A percentile compares a stretch with the other conserved stretches of the same genome.
Evolutionary conservation across 441 rosid species (phyloP).

Genomic region (Daphne laureola): DNA sequence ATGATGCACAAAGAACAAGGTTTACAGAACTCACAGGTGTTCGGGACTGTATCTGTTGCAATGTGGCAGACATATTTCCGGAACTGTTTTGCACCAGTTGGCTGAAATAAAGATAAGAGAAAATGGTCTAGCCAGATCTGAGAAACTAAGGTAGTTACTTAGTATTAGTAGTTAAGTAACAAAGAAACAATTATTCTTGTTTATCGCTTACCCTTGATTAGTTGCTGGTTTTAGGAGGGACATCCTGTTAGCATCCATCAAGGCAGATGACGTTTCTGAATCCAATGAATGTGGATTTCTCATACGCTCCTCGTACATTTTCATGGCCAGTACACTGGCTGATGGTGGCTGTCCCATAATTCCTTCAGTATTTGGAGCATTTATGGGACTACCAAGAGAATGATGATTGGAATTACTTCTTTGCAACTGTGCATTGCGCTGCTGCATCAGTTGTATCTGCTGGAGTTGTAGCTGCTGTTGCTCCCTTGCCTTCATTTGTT

Average conservation of each 20-base stretch:
- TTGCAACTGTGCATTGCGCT: conserved; percentile 48
- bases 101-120: conserved; percentile 27
- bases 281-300: conserved; percentile 45
- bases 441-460: conserved; percentile 57
- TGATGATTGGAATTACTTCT: conserved; percentile 49
- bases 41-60: conserved; percentile 48
- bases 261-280: conserved; percentile 40
- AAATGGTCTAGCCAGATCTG: conserved; percentile 8
- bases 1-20: conserved; percentile 11
- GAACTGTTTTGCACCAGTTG: conserved; percentile 52
- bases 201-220: conserved; percentile 55
- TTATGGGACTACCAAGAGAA: conserved; percentile 35
- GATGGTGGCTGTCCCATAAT: conserved; percentile 48
- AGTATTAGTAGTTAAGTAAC: background rate
- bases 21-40: conserved; percentile 30
- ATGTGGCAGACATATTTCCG: conserved; percentile 41
- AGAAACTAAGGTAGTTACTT: conserved; percentile 4
- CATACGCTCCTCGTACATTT: conserved; percentile 57
- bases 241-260: conserved; percentile 46
- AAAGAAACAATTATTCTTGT: too few relatives aligned
- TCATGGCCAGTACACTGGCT: conserved; percentile 53
- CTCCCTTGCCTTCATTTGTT: conserved; percentile 52
- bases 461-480: conserved; percentile 60
- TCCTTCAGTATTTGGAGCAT: conserved; percentile 42
- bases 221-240: conserved; percentile 37